These are phyloP conservation scores for Diaporthe aspalathi DNA, from an alignment of 2,329 filamentous ascomycete genomes.

Conservation along the genomic window DNA sequence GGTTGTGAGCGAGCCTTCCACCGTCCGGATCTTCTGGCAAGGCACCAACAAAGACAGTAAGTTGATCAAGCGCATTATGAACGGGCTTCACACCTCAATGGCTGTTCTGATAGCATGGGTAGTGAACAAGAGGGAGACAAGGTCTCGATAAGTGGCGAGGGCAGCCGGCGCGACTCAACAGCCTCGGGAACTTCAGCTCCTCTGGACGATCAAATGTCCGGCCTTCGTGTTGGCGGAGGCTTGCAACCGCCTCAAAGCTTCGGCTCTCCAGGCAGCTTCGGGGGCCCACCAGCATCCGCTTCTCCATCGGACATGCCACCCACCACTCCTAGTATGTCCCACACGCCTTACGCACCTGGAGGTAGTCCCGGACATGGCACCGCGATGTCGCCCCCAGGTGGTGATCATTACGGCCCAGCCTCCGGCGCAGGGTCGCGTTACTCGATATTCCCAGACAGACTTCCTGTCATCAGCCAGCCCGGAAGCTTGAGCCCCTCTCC, in stretches of 20 bases:
- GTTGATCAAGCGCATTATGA: slow-evolving; percentile 41
- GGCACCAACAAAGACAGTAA: slow-evolving; percentile 66
- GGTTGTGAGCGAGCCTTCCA: slow-evolving; percentile 70
- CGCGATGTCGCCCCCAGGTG: slow-evolving; percentile 34
- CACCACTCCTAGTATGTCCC: slow-evolving; percentile 41
- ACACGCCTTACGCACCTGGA: slow-evolving; percentile 40
- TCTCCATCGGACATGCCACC: slow-evolving; percentile 43
- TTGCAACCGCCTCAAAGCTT: slow-evolving; percentile 38
- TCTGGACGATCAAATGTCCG: slow-evolving; percentile 40
- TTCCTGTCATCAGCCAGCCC: slow-evolving; percentile 15
- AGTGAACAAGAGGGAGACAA: slow-evolving; percentile 61
- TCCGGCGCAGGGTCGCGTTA: slow-evolving; percentile 12
- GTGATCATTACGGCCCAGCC: slow-evolving; percentile 27
- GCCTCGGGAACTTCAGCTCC: slow-evolving; percentile 42
- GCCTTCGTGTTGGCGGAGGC: slow-evolving; percentile 1
- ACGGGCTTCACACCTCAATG: slow-evolving; percentile 12
- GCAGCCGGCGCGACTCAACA: slow-evolving; percentile 46
- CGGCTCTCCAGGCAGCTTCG: slow-evolving; percentile 30
- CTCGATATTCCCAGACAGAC: not conserved
- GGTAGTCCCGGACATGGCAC: slow-evolving; percentile 24
- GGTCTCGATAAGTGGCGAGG: slow-evolving; percentile 45
- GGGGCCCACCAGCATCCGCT: slow-evolving; percentile 39
- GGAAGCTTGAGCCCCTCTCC: slow-evolving; percentile 34
- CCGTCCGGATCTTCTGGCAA: slow-evolving; percentile 68
- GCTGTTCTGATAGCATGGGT: slow-evolving; percentile 35